Evolutionary conservation across 1,284 basidiomycete species (phyloP).

Genomic region (Cryptococcus sp.): DNA sequence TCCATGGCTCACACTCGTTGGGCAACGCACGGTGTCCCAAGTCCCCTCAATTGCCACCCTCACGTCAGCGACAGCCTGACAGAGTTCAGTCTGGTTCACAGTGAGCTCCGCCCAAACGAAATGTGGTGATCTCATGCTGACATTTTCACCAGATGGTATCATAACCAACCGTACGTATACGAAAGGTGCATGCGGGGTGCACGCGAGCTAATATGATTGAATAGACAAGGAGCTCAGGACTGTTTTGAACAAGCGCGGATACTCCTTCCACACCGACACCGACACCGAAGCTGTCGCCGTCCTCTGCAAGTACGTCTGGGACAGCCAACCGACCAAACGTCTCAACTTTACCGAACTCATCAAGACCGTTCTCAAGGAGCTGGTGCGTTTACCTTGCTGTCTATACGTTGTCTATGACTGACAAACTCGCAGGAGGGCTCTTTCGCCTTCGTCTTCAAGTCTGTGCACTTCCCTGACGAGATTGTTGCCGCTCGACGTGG

Average conservation of each 20-base stretch:
- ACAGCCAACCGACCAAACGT: slow-evolving; percentile 85
- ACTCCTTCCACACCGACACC: slow-evolving; percentile 92
- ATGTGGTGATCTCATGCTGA: background rate
- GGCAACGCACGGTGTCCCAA: slow-evolving; percentile 97
- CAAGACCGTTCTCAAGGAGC: slow-evolving; percentile 96
- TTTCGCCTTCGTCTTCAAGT: slow-evolving; percentile 99
- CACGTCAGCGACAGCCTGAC: slow-evolving; percentile 75
- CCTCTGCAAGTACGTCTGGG: slow-evolving; percentile 95
- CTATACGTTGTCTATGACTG: background rate
- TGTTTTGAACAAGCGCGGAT: slow-evolving; percentile 94
- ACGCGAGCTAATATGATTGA: background rate
- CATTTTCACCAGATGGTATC: slow-evolving; percentile 68
- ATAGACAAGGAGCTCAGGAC: slow-evolving; percentile 74
- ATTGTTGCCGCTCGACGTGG: slow-evolving; percentile 94
- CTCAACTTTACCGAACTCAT: slow-evolving; percentile 87
- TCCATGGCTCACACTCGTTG: slow-evolving; percentile 99
- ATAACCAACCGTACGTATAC: slow-evolving; percentile 78
- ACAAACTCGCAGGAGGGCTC: slow-evolving; percentile 73
- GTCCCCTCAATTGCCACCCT: slow-evolving; percentile 91
- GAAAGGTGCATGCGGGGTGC: background rate
- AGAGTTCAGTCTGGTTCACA: slow-evolving; percentile 96
- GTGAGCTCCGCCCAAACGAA: slow-evolving; percentile 25
- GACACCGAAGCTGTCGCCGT: slow-evolving; percentile 98
- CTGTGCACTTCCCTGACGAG: slow-evolving; percentile 92
- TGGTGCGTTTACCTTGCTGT: slow-evolving; percentile 54